phyloP scores from a whole-genome alignment of 495 filamentous ascomycete species.

The Aspergillus affinis region DNA sequence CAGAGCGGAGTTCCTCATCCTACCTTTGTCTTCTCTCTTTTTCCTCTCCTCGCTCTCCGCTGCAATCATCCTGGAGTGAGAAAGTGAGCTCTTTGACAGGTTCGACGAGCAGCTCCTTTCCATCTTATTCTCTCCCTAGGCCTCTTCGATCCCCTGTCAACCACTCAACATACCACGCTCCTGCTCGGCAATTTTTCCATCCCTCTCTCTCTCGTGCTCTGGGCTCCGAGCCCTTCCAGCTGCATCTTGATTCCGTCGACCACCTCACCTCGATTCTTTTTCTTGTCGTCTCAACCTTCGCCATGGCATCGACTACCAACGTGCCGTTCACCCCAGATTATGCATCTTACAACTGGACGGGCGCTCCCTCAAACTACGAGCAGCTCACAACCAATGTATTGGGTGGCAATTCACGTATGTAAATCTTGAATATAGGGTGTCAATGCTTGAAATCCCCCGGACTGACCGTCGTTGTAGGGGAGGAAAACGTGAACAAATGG shows the following conservation, averaged over 20 bases:
- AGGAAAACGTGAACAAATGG: slow-evolving; percentile 89
- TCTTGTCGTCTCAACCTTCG: neutral
- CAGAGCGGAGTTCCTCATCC: slow-evolving; percentile 13
- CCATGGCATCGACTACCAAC: slow-evolving; percentile 17
- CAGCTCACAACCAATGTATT: slow-evolving; percentile 62
- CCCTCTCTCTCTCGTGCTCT: neutral
- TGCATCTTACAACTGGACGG: slow-evolving; percentile 78
- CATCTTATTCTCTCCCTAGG: neutral
- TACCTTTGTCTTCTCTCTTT: slow-evolving; percentile 4
- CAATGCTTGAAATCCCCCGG: neutral
- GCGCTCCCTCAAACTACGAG: slow-evolving; percentile 72
- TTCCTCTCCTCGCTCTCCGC: slow-evolving; percentile 10
- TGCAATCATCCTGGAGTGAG: slow-evolving; percentile 11
- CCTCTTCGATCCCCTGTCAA: neutral
- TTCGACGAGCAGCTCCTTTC: neutral
- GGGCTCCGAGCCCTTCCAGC: neutral
- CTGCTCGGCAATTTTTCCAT: neutral
- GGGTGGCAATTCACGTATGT: slow-evolving; percentile 84
- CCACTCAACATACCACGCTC: neutral
- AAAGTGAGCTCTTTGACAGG: neutral
- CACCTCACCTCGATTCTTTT: neutral
- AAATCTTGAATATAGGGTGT: neutral
- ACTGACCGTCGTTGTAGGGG: slow-evolving; percentile 41
- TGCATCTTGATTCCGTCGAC: neutral
- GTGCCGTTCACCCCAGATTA: slow-evolving; percentile 42